Evolutionary conservation across 768 basidiomycete species (phyloP), one percentile per base, ranked within the genome.

Genomic region (Sporobolomyces phaffii): DNA sequence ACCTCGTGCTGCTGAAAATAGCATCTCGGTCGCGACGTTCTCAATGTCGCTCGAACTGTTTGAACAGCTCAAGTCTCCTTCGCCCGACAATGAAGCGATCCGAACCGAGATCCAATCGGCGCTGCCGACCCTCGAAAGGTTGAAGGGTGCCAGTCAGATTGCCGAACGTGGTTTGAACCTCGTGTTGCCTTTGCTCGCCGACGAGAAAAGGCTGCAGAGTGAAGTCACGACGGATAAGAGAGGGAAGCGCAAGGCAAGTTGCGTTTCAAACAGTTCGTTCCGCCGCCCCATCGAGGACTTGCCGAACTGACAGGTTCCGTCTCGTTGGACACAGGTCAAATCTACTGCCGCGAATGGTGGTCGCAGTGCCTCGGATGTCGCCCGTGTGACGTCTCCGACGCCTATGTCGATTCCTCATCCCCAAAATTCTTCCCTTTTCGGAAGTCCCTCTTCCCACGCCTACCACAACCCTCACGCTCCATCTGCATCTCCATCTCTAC

Each of bases 31-130:
- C 29, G 69, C 65, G 8, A 28, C 47, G 8, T 71, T 71, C 59
- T 51, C 44, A 20, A 60, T 71, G 58, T 56, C 54, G 18, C 69
- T 71, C 61, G 69, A 66, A 53, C 65, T 71, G 24, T 67, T 64
- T 31, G 65, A 66, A 51, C 61, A 63, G 33, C 62, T 64, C 40
- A 71, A 71, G 53, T 10, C 47, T 3, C 43, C 64, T 3, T 20
- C 52, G 9, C 4, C 58, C 2, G 69, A 63, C 38, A 54, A 65
- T 24, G 65, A 64, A 18, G 61, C 58, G 33, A 67, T 71, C 33
- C 56, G 69, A 3, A 15, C 34, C 22, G 69, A 71, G 44, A 64
- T 71, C 28, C 26, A 18, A 3, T 28, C 36, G 1, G 69, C 69
- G 10, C 36, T 71, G 1, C 65, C 69, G 11, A 63, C 62, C 40